A percentile compares a stretch with the other conserved stretches of the same genome.
Evolutionary conservation across 2,329 filamentous ascomycete genomes (phyloP).

Genomic region (Aureobasidium melanogenum): DNA sequence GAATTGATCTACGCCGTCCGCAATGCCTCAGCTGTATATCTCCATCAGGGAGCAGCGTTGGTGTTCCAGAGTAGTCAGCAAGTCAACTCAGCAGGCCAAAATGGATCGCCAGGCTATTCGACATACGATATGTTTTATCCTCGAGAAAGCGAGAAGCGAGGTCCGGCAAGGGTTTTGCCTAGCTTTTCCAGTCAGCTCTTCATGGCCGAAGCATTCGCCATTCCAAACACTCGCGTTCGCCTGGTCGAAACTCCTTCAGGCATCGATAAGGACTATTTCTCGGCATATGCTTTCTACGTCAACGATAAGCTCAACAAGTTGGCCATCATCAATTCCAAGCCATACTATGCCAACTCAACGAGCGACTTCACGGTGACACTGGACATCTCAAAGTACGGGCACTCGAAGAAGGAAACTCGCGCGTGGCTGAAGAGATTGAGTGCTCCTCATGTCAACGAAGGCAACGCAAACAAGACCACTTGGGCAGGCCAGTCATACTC

Average conservation of each 20-base stretch:
- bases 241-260: constrained; percentile 17
- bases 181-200: constrained; percentile 22
- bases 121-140: constrained; percentile 24
- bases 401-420: not conserved
- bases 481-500: constrained; percentile 24
- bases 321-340: constrained; percentile 22
- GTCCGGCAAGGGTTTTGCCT: constrained; percentile 20
- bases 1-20: constrained; percentile 31
- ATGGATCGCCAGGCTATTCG: constrained; percentile 22
- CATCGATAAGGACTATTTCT: constrained; percentile 19
- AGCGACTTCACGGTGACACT: constrained; percentile 18
- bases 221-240: constrained; percentile 17
- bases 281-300: constrained; percentile 21
- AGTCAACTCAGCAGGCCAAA: constrained; percentile 20
- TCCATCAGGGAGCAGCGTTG: constrained; percentile 27
- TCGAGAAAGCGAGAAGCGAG: constrained; percentile 17
- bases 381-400: constrained; percentile 10
- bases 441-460: constrained; percentile 20
- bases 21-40: constrained; percentile 30
- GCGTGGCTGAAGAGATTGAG: constrained; percentile 21
- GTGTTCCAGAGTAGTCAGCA: constrained; percentile 23
- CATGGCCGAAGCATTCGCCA: constrained; percentile 23
- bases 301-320: constrained; percentile 19
- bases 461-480: constrained; percentile 19
- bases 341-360: constrained; percentile 23